Base-by-base conservation (phyloP, 2,329 filamentous ascomycete species). In the Salinomyces thailandicus region DNA sequence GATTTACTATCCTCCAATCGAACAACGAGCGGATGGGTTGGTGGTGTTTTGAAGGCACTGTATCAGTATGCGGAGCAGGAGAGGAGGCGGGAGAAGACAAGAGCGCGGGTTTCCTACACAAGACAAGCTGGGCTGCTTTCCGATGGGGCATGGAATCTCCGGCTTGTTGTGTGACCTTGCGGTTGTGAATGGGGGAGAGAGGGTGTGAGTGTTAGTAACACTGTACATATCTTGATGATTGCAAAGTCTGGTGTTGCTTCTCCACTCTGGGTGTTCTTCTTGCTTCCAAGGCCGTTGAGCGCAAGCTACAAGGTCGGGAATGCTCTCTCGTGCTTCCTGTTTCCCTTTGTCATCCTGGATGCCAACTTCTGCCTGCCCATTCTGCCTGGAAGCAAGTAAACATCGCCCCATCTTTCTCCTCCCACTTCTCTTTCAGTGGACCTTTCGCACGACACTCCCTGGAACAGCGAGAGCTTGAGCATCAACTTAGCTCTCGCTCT, bases 31-130 rank as follows among this genome's bases (percentile, higher is more conserved):
- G 30, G 5, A 29, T 13, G 5, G 24, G 31, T 17, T 14, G 7
- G 14, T 39, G 44, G 35, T 36, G 44, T 33, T 38, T 31, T 34
- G 30, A 18, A 30, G 17, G 38, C 32, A 39, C 38, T 46, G 45
- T 48, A 49, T 42, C 45, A 49, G 47, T 49, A 49, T 45, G 34
- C 37, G 26, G 32, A 28, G 39, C 38, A 28, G 36, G 44, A 40
- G 43, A 41, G 37, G 39, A 39, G 35, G 19, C 15, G 15, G 18
- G 18, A 7, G 11, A n/a, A 33, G 31, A 18, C 15, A 18, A 33
- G 8, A 33, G 11, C 11, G 14, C 27, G 22, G 22, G 22, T 26
- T 26, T n/a, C n/a, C 9, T 26, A n/a, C 9, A 26, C 22, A 26
- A 26, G 22, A 26, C 22, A 26, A 26, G 22, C 22, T 26, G 22